Conservation (phyloP, 805 yeast species). For the Saccharomycopsis sp. region DNA sequence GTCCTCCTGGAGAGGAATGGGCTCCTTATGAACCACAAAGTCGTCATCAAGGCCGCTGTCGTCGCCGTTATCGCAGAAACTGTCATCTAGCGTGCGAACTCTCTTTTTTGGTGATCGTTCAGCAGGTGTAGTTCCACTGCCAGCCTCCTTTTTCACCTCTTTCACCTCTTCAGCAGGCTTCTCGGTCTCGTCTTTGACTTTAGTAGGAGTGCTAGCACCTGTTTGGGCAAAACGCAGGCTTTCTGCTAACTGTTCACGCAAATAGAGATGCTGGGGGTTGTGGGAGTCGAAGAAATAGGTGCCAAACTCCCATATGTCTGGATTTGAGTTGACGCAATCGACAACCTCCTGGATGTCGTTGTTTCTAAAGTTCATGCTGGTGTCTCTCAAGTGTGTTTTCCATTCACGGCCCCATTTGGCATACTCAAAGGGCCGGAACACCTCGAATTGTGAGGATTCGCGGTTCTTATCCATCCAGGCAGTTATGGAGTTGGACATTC, state of each 20-base stretch:
- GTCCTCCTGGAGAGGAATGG: background rate
- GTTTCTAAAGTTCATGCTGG: background rate
- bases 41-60: background rate
- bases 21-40: background rate
- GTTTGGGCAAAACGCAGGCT: too few species aligned
- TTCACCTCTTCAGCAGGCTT: background rate
- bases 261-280: background rate
- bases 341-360: conserved; percentile 17
- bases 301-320: conserved; percentile 14
- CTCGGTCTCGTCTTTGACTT: background rate
- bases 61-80: background rate
- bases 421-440: background rate
- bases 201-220: background rate
- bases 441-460: background rate
- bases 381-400: background rate
- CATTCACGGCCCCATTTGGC: conserved; percentile 8
- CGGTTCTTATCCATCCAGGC: conserved; percentile 1
- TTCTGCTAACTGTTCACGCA: background rate
- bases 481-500: background rate
- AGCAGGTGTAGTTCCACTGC: background rate
- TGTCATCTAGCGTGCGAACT: background rate
- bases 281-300: conserved; percentile 8
- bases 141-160: background rate
- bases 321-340: conserved; percentile 7
- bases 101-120: background rate